Base-by-base conservation (phyloP, 441 rosid species). In the Syzygium malaccense region DNA sequence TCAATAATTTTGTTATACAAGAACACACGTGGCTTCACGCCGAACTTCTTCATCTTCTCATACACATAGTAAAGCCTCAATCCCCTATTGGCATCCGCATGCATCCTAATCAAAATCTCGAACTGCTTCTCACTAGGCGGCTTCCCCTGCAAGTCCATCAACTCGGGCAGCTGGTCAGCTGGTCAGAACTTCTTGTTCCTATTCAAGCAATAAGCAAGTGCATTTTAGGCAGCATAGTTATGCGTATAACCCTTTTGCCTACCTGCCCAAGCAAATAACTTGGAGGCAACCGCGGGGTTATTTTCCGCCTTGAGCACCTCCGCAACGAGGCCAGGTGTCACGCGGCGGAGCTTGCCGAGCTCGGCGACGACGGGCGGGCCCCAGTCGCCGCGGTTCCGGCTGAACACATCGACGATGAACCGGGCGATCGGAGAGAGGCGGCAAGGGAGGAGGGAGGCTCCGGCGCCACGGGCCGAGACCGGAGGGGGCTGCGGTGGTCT, bases 221-320 rank as follows among this genome's bases (percentile, higher is more conserved):
- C 45, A 41, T 41, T 41, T 5, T 41, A 41, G 45, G 45, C 45
- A 41, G 1, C 45, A 41, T 41, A 96, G 89, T 91, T 95, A 85
- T 95, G 99, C 30, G 88, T 89, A 62, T 93, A 96, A 26, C 99
- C 98, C 90, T 95, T 97, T 53, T 97, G 99, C 90, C 95, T 96
- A 80, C 98, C 99, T 4, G 98, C 98, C 99, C 99, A 96, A 88
- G 93, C 95, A 89, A 97, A 97, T 94, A 96, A 95, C 91, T 95
- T 95, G 28, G 99, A 88, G 32, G 97, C 97, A 13, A 94, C 75
- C 8, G 88, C 89, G 62, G 98, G 93, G 90, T 93, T 89, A 75
- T 87, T 93, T 10, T 95, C 96, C 62, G 90, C 89, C 88, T 95
- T 97, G 62, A 97, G 91, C 54, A 96, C 98, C 91, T 97, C 98